Base-by-base conservation (phyloP, 2,329 filamentous ascomycete genomes). In the Xylariales sp. region DNA sequence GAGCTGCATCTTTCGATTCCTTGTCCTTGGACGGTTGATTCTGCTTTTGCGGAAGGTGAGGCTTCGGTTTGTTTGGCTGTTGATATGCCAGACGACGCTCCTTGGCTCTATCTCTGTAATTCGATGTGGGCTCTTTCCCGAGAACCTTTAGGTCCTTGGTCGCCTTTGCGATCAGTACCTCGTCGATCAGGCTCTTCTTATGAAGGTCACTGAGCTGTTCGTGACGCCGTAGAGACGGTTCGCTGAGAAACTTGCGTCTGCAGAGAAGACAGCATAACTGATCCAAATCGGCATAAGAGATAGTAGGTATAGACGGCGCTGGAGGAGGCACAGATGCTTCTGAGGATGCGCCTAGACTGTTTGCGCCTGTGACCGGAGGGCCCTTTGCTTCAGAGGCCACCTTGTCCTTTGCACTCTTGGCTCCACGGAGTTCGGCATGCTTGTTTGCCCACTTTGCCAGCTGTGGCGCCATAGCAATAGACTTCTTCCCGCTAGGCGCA, bases 401-500 rank as follows among this genome's bases (percentile, higher is more conserved):
- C 22, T 42, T 57, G 45, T 38, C 53, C 4, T 38, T 46, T 14
- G 47, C 43, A 4, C 61, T 60, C 47, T 41, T 61, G 46, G 64
- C 71, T 43, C 77, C 74, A 52, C 83, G 79, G 18, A 86, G 64
- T 52, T 86, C 81, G 2, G 80, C 81, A 54, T 84, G 80, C 37
- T 82, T 78, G 53, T 84, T 79, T 36, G 79, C 78, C 82, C 82
- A 86, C 58, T 83, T 84, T 58, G 85, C 79, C 33, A 86, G 67
- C 59, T 86, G 80, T 1, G 80, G 78, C n/a, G 62, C 68, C 68
- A 71, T 70, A 3, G 79, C 75, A 37, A 82, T 70, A 6, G 71
- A 66, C 50, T 78, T 69, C 46, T 68, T 70, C 32, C 55, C 54
- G 31, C 46, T 55, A 4, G 71, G 52, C 2, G 53, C 51, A 4